These are phyloP conservation scores for Cyberlindnera veronae DNA, from an alignment of 805 yeast species.

Conservation along the genomic window DNA sequence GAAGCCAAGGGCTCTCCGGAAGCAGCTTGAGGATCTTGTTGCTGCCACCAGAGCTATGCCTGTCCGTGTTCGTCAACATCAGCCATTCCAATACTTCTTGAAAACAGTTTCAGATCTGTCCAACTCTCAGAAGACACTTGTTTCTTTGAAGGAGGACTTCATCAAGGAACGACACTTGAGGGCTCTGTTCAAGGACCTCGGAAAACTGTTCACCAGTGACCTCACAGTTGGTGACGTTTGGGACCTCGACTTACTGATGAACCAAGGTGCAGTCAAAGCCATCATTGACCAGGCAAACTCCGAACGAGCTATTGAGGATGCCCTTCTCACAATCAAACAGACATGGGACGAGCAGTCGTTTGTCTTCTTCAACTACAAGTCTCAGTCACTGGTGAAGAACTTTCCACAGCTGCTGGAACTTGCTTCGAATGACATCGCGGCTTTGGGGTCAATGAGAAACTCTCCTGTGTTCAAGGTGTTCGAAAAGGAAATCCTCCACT, in stretches of 20 bases:
- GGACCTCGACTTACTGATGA: slow-evolving; percentile 45
- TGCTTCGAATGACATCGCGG: slow-evolving; percentile 56
- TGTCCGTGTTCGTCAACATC: slow-evolving; percentile 55
- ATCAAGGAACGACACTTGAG: slow-evolving; percentile 70
- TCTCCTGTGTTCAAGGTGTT: slow-evolving; percentile 61
- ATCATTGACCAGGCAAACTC: slow-evolving; percentile 64
- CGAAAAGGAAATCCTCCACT: slow-evolving; percentile 49
- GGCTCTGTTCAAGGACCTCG: slow-evolving; percentile 36
- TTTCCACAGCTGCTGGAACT: slow-evolving; percentile 64
- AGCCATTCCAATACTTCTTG: slow-evolving; percentile 63
- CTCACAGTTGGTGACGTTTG: slow-evolving; percentile 46
- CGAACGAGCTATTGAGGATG: slow-evolving; percentile 62
- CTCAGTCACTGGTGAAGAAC: slow-evolving; percentile 55
- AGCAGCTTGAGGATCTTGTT: slow-evolving; percentile 48
- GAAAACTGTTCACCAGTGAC: slow-evolving; percentile 5
- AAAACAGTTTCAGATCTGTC: slow-evolving; percentile 35
- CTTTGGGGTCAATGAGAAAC: slow-evolving; percentile 64
- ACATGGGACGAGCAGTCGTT: slow-evolving; percentile 56
- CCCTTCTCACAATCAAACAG: slow-evolving; percentile 44
- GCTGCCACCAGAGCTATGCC: slow-evolving; percentile 50
- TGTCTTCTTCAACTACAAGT: slow-evolving; percentile 50
- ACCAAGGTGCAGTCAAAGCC: slow-evolving; percentile 44
- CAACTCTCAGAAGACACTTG: slow-evolving; percentile 30
- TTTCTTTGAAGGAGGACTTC: slow-evolving; percentile 49
- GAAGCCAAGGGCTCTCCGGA: slow-evolving; percentile 42